phyloP scores from a whole-genome alignment of 2,329 filamentous ascomycete species.

The Clonostachys rhizophaga region DNA sequence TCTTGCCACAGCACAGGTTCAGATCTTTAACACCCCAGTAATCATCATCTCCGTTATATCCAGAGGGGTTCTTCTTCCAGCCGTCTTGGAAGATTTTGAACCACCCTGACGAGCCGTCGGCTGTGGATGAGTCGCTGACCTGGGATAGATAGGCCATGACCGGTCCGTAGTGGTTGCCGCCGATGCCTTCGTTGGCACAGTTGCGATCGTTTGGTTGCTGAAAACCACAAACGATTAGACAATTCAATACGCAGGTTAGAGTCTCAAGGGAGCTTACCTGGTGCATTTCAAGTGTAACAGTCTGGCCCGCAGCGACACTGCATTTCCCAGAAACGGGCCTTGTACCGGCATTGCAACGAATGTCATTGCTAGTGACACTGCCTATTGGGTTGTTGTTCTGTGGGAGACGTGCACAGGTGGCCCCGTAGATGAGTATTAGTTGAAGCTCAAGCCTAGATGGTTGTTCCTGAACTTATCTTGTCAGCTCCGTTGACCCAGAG shows the following conservation, averaged over 20 bases:
- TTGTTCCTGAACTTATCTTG: slow-evolving; percentile 19
- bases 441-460: not conserved
- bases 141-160: slow-evolving; percentile 46
- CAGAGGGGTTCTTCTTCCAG: slow-evolving; percentile 21
- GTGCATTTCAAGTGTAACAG: slow-evolving; percentile 54
- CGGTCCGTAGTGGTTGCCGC: slow-evolving; percentile 48
- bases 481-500: slow-evolving; percentile 37
- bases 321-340: slow-evolving; percentile 32
- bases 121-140: slow-evolving; percentile 38
- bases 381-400: slow-evolving; percentile 45
- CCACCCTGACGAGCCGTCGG: slow-evolving; percentile 35
- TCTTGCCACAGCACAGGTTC: slow-evolving; percentile 30
- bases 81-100: slow-evolving; percentile 49
- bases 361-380: slow-evolving; percentile 30
- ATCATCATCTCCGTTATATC: slow-evolving; percentile 31
- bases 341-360: slow-evolving; percentile 39
- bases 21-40: slow-evolving; percentile 37
- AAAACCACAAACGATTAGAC: too few relatives aligned
- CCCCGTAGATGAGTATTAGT: slow-evolving; percentile 21
- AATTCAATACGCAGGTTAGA: not conserved
- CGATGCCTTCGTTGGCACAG: slow-evolving; percentile 43
- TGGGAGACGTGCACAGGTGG: slow-evolving; percentile 41
- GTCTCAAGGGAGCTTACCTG: slow-evolving; percentile 17
- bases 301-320: slow-evolving; percentile 38
- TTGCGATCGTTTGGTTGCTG: slow-evolving; percentile 31